Percentiles rank a stretch among this genome's conserved stretches.
These are phyloP conservation scores for Paracoccidioides brasiliensis DNA, from an alignment of 2,329 filamentous ascomycete species.

Conservation along the genomic window DNA sequence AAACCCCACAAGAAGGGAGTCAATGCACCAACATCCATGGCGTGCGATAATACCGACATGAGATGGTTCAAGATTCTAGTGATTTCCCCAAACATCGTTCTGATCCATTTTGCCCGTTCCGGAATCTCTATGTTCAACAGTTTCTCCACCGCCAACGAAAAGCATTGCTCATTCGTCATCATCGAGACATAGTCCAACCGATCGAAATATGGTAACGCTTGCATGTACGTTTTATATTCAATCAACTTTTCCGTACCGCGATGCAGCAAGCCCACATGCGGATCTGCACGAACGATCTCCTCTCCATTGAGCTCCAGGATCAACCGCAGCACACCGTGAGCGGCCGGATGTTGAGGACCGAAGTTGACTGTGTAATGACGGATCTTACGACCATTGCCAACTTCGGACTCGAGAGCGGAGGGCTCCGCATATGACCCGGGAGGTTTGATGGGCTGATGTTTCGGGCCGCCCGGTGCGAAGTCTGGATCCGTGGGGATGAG, in stretches of 20 bases:
- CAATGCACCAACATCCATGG: slow-evolving; percentile 96
- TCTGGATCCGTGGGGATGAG: slow-evolving; percentile 45
- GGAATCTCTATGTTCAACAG: slow-evolving; percentile 93
- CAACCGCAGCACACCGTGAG: slow-evolving; percentile 92
- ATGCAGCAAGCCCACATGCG: slow-evolving; percentile 91
- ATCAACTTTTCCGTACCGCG: slow-evolving; percentile 98
- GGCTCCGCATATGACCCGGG: slow-evolving; percentile 3
- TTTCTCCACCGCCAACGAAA: slow-evolving; percentile 91
- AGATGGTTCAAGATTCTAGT: slow-evolving; percentile 91
- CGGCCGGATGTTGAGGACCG: slow-evolving; percentile 93
- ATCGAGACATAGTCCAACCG: slow-evolving; percentile 98
- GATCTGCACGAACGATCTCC: slow-evolving; percentile 91
- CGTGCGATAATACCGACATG: slow-evolving; percentile 94
- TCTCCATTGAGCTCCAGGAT: slow-evolving; percentile 97
- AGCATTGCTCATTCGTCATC: slow-evolving; percentile 99
- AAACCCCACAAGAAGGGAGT: slow-evolving; percentile 99
- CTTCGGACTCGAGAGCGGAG: slow-evolving; percentile 35
- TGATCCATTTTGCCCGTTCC: slow-evolving; percentile 89
- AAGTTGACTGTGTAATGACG: slow-evolving; percentile 99
- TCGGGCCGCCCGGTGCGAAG: slow-evolving; percentile 33
- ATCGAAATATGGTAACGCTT: slow-evolving; percentile 97
- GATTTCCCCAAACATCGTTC: slow-evolving; percentile 89
- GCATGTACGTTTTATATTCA: slow-evolving; percentile 98
- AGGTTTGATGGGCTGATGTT: slow-evolving; percentile 22
- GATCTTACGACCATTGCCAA: slow-evolving; percentile 58